These are phyloP conservation scores for Kazachstania martiniae DNA, from an alignment of 805 yeast genomes.

Conservation along the genomic window DNA sequence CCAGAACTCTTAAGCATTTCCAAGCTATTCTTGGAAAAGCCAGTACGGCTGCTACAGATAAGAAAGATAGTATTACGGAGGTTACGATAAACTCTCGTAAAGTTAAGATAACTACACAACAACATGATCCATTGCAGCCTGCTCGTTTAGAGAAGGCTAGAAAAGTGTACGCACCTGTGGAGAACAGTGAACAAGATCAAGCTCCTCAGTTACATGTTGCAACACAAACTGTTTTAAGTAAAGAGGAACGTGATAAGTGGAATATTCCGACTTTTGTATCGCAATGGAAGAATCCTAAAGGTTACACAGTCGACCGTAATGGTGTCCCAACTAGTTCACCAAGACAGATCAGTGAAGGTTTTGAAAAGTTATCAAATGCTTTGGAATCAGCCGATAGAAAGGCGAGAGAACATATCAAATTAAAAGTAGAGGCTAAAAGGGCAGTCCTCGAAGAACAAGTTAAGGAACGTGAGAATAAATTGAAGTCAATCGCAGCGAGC, in stretches of 20 bases:
- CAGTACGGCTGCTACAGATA: slow-evolving; percentile 27
- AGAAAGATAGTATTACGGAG: slow-evolving; percentile 25
- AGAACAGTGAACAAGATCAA: not conserved
- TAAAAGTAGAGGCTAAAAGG: slow-evolving; percentile 39
- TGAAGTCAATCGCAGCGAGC: slow-evolving; percentile 38
- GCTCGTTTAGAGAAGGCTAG: slow-evolving; percentile 50
- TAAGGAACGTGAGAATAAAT: slow-evolving; percentile 38
- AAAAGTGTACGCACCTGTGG: slow-evolving; percentile 51
- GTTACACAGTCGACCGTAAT: slow-evolving; percentile 65
- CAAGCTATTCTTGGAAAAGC: not conserved
- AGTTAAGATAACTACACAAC: slow-evolving; percentile 6
- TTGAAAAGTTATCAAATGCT: slow-evolving; percentile 58
- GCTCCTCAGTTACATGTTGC: slow-evolving; percentile 36
- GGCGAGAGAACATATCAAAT: slow-evolving; percentile 45
- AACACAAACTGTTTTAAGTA: slow-evolving; percentile 30
- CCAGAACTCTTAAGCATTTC: slow-evolving; percentile 40
- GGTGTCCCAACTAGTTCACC: slow-evolving; percentile 24
- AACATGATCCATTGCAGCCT: slow-evolving; percentile 78
- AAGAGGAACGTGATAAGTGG: slow-evolving; percentile 74
- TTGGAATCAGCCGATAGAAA: slow-evolving; percentile 55
- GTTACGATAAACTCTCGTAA: slow-evolving; percentile 37
- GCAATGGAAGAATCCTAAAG: slow-evolving; percentile 91
- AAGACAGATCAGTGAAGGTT: slow-evolving; percentile 41
- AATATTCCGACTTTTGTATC: slow-evolving; percentile 84
- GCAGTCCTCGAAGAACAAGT: slow-evolving; percentile 40